Percentiles rank a stretch among this genome's conserved stretches.
Evolutionary conservation across 164 flowering plant genomes (phyloP).

Genomic region (Aristolochia contorta): DNA sequence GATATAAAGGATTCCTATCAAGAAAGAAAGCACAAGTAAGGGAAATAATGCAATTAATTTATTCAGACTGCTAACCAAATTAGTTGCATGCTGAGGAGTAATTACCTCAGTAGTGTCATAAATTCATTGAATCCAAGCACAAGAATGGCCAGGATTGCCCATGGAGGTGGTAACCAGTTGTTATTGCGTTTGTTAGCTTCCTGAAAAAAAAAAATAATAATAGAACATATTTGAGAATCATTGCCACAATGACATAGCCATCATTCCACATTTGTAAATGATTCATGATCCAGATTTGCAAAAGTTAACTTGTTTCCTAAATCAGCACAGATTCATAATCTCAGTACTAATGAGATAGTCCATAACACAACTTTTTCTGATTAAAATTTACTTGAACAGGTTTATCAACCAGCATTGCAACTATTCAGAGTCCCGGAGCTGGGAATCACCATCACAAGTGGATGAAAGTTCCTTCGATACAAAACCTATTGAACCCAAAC

Average conservation of each 20-base stretch:
- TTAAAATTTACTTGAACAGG: too few species aligned
- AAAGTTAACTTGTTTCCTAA: too few species aligned
- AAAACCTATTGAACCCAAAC: not conserved
- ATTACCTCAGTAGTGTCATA: slow-evolving; percentile 81
- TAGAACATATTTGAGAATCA: not conserved
- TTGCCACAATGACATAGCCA: too few species aligned
- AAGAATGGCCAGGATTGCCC: slow-evolving; percentile 79
- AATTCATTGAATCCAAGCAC: slow-evolving; percentile 89
- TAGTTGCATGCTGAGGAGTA: not conserved
- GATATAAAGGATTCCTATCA: slow-evolving; percentile 80
- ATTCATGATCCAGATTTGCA: too few species aligned
- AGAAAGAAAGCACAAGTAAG: slow-evolving; percentile 3
- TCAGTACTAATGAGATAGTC: too few species aligned
- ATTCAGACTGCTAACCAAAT: not conserved
- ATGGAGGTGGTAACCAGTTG: slow-evolving; percentile 97
- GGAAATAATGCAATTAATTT: slow-evolving; percentile 2
- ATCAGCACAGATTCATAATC: too few species aligned
- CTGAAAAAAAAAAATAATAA: slow-evolving; percentile 23
- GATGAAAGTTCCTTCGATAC: not conserved
- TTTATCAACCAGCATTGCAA: too few species aligned
- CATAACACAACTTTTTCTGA: too few species aligned
- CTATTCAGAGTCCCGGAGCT: too few species aligned
- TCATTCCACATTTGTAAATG: too few species aligned
- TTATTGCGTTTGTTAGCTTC: slow-evolving; percentile 77
- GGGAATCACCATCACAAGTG: not conserved